A percentile compares a stretch with the other conserved stretches of the same genome.
phyloP scores from a whole-genome alignment of 805 yeast genomes.

The Saccharomycopsis fibuligera region DNA sequence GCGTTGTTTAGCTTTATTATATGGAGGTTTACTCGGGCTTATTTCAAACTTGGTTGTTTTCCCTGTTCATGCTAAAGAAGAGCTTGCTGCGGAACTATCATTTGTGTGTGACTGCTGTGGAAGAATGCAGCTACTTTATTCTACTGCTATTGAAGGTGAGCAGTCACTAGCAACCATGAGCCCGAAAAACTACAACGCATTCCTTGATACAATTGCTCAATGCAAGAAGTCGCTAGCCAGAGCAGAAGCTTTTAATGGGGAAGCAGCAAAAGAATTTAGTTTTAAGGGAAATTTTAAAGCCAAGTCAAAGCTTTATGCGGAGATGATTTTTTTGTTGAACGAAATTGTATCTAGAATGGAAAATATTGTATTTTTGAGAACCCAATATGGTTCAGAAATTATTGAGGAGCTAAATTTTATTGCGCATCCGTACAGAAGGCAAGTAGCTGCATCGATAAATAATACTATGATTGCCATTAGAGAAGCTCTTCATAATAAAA shows the following conservation, averaged over 20 bases:
- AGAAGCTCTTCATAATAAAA: constrained; percentile 37
- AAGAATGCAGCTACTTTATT: constrained; percentile 32
- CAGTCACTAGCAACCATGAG: constrained; percentile 12
- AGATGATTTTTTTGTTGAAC: constrained; percentile 38
- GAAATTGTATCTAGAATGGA: constrained; percentile 44
- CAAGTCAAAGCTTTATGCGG: constrained; percentile 34
- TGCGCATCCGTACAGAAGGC: constrained; percentile 39
- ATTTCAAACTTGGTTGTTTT: constrained; percentile 39
- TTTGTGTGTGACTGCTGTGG: constrained; percentile 35
- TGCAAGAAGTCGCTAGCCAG: constrained; percentile 34
- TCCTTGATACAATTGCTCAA: constrained; percentile 29
- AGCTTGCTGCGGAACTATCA: constrained; percentile 36
- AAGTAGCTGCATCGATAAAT: constrained; percentile 36
- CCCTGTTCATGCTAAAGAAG: constrained; percentile 43
- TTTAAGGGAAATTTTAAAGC: constrained; percentile 40
- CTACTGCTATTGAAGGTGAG: constrained; percentile 37
- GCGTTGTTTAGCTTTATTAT: constrained; percentile 43
- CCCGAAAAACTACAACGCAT: constrained; percentile 29
- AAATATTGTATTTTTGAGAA: constrained; percentile 37
- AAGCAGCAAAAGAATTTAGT: constrained; percentile 42
- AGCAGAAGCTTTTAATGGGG: constrained; percentile 36
- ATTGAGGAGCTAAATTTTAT: constrained; percentile 37
- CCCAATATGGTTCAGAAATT: constrained; percentile 39
- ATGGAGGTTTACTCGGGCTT: constrained; percentile 44
- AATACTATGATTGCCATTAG: constrained; percentile 37